A percentile compares a stretch with the other conserved stretches of the same genome.
Conservation (phyloP, 768 basidiomycete genomes). For the Rhizopogon vesiculosus region DNA sequence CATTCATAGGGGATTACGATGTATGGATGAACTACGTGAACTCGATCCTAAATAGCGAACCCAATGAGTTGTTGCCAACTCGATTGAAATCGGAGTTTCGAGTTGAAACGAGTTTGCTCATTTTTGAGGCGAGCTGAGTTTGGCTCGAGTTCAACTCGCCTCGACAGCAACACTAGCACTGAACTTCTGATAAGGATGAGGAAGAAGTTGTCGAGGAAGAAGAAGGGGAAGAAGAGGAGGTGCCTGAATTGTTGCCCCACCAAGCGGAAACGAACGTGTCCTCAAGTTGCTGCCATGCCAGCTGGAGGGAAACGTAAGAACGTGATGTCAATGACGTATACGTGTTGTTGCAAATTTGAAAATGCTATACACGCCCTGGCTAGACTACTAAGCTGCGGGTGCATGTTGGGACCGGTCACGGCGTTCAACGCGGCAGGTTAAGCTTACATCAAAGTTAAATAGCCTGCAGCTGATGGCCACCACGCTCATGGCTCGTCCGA, state of each 20-base stretch:
- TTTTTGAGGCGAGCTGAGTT: too few species aligned
- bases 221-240: conserved; percentile 21
- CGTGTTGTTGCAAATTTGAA: background rate
- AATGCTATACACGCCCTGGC: background rate
- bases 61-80: too few species aligned
- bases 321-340: background rate
- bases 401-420: background rate
- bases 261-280: conserved; percentile 43
- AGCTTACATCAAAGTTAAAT: background rate
- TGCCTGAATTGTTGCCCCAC: conserved; percentile 28
- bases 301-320: conserved; percentile 3
- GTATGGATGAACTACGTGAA: too few species aligned
- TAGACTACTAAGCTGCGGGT: background rate
- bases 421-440: background rate
- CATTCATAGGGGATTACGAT: too few species aligned
- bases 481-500: conserved; percentile 46
- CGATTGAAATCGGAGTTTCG: too few species aligned
- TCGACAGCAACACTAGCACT: too few species aligned
- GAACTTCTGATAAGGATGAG: conserved; percentile 28
- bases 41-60: too few species aligned
- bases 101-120: too few species aligned
- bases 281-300: conserved; percentile 36
- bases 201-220: conserved; percentile 37
- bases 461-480: background rate
- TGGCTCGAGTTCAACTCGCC: too few species aligned